Conservation (phyloP, 352 stramenopile genomes). For the Phytopythium helicoides region DNA sequence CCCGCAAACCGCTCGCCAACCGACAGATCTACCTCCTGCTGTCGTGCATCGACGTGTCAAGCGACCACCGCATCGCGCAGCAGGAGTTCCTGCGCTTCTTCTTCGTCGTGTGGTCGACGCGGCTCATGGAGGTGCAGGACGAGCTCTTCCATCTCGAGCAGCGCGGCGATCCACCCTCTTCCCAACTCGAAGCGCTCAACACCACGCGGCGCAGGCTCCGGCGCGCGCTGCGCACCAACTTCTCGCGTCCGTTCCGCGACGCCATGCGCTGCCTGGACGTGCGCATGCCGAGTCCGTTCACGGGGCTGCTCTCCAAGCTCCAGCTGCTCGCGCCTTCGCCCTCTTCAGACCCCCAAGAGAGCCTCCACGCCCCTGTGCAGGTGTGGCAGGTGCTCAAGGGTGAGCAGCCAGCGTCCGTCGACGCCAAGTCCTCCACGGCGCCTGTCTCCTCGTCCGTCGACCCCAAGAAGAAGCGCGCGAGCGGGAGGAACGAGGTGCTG, state of each 20-base stretch:
- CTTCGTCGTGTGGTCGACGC: slow-evolving; percentile 50
- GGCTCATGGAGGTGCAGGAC: slow-evolving; percentile 50
- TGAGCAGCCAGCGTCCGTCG: background rate
- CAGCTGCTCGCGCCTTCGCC: slow-evolving; percentile 17
- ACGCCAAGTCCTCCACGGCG: background rate
- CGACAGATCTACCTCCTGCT: slow-evolving; percentile 53
- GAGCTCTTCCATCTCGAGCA: slow-evolving; percentile 27
- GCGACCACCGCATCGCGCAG: slow-evolving; percentile 35
- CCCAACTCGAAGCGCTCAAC: slow-evolving; percentile 7
- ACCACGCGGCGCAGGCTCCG: slow-evolving; percentile 24
- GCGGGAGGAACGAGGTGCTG: slow-evolving; percentile 35
- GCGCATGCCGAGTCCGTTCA: slow-evolving; percentile 35
- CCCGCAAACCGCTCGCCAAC: slow-evolving; percentile 19
- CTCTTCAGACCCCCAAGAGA: background rate
- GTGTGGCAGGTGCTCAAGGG: slow-evolving; percentile 8
- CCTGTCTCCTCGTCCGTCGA: slow-evolving; percentile 6
- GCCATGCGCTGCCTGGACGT: slow-evolving; percentile 48
- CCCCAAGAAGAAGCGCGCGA: slow-evolving; percentile 27
- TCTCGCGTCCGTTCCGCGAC: slow-evolving; percentile 50
- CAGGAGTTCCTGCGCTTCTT: slow-evolving; percentile 54
- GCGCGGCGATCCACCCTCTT: too few relatives aligned
- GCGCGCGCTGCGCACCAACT: slow-evolving; percentile 43
- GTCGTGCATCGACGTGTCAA: slow-evolving; percentile 42
- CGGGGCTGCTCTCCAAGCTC: slow-evolving; percentile 27
- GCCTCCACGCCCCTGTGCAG: background rate